phyloP scores from a whole-genome alignment of 306 rosid species.

The Malus sieversii region DNA sequence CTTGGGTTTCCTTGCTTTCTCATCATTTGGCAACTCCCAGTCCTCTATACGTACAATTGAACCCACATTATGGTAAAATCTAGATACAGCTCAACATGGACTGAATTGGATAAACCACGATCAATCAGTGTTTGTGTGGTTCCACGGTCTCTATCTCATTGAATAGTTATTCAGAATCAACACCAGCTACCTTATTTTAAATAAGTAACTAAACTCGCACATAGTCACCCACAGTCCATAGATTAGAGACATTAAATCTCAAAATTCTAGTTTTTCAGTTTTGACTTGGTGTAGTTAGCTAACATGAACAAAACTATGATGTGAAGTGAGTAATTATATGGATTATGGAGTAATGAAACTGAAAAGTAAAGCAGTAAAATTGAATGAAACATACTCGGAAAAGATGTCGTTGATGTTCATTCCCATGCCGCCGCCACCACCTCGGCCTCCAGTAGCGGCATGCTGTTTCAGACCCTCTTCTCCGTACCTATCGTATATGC shows the following conservation, averaged over 20 bases:
- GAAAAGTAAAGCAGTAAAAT: background rate
- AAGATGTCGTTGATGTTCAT: slow-evolving; percentile 90
- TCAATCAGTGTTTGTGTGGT: too few relatives aligned
- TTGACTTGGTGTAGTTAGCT: background rate
- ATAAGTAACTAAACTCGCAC: background rate
- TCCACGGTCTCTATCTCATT: too few relatives aligned
- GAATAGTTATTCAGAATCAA: too few relatives aligned
- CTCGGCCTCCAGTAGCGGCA: slow-evolving; percentile 85
- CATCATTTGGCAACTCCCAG: background rate
- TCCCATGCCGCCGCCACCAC: slow-evolving; percentile 80
- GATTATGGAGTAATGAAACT: background rate
- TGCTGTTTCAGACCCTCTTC: slow-evolving; percentile 98
- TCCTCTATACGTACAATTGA: background rate
- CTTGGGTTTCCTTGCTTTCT: background rate
- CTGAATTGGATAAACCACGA: background rate
- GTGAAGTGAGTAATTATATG: background rate
- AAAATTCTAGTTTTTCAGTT: background rate
- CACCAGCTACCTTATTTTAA: background rate
- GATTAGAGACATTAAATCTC: background rate
- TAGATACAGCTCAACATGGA: background rate
- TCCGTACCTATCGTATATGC: slow-evolving; percentile 74
- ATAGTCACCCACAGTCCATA: background rate
- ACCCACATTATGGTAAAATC: background rate
- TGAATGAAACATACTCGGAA: slow-evolving; percentile 44
- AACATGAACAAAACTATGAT: background rate